Conservation (phyloP, 257 asterid genomes). For the Euphrasia confusa region DNA sequence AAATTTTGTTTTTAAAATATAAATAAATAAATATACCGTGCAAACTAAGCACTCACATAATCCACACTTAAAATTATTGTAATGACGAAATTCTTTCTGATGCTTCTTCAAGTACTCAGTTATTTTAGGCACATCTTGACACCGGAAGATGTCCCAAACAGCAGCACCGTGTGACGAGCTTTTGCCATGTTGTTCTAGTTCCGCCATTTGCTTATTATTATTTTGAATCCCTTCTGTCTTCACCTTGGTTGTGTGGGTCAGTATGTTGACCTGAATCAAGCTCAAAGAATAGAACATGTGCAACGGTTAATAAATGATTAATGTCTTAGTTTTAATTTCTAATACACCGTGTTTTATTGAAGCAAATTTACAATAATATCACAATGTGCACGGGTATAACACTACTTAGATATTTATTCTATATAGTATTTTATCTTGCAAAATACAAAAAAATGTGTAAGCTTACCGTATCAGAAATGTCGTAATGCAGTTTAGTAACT, state of each 20-base stretch:
- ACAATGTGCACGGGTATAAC: too few species aligned
- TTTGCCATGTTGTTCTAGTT: background rate
- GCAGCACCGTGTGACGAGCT: constrained; percentile 48
- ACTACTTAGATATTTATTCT: too few species aligned
- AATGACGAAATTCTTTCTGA: constrained; percentile 53
- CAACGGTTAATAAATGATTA: too few species aligned
- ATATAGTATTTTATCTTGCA: too few species aligned
- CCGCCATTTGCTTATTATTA: background rate
- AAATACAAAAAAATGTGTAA: background rate
- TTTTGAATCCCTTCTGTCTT: constrained; percentile 20
- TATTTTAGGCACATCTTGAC: constrained; percentile 63
- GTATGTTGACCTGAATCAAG: constrained; percentile 65
- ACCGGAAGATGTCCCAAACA: constrained; percentile 78
- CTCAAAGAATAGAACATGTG: constrained; percentile 19
- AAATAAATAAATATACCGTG: background rate
- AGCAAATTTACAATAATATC: too few species aligned
- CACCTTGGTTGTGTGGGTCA: constrained; percentile 58
- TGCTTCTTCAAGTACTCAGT: constrained; percentile 51
- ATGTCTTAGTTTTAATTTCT: too few species aligned
- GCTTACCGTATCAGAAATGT: constrained; percentile 78
- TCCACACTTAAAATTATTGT: constrained; percentile 28
- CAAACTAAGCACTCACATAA: constrained; percentile 32
- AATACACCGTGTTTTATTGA: too few species aligned
- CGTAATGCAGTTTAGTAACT: constrained; percentile 74
- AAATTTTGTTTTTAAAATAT: background rate